Evolutionary conservation across 345 rosid species (phyloP), one percentile per base, ranked within the genome.

Genomic region (Anacardium occidentale): DNA sequence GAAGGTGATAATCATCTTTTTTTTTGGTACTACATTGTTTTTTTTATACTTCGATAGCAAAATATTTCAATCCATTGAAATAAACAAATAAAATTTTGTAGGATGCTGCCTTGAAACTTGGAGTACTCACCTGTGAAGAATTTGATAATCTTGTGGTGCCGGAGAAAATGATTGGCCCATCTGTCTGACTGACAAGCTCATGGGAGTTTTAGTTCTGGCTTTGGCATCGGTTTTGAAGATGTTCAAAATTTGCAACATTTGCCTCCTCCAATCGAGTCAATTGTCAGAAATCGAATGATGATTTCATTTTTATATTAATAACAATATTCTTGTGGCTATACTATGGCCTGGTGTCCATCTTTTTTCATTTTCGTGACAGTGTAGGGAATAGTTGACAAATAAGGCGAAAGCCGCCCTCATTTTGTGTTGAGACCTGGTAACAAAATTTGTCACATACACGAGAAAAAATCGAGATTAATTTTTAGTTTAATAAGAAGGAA

Each of bases 111-210:
- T 69, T 92, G 74, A 89, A 90, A 71, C 88, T 92, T 9, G 84
- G 88, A 51, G 92, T 92, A 69, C 88, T 94, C 18, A 83, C 80
- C 17, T 64, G 87, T 22, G 91, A 94, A 82, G 98, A 94, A 83
- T 92, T 94, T 68, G 98, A 94, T 70, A 81, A 51, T 20, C 97
- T 94, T 42, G 98, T 94, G 74, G 98, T 94, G 42, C 98, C 98
- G 7, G 92, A 87, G 85, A 94, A 92, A 75, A 94, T 92, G 97
- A 89, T 94, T 34, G 97, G 97, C 60, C 98, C 98, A 62, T 80
- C 92, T 10, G 86, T 79, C 74, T 8, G 86, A 81, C 73, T 89
- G 80, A 91, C 64, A 9, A 25, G 34, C 29, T 61, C 17, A 8
- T 7, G 7, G 53, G 22, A 29, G 50, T 62, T 18, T 32, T 34